Evolutionary conservation across 2,329 filamentous ascomycete species (phyloP).

Genomic region (Akanthomyces muscarius): DNA sequence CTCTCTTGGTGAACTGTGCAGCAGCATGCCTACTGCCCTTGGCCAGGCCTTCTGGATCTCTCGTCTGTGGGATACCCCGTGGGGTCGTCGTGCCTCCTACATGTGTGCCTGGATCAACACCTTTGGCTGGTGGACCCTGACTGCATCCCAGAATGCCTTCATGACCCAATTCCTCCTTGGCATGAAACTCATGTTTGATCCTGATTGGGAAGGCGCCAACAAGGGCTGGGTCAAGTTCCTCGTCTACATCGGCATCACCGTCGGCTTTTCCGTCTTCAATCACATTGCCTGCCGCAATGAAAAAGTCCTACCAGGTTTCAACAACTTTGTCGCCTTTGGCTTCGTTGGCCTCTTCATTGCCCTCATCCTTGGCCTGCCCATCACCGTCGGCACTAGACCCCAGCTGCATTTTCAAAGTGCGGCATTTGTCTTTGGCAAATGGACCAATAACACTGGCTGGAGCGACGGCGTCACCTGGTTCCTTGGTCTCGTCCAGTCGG

Average conservation of each 20-base stretch:
- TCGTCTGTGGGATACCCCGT: conserved; percentile 32
- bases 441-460: conserved; percentile 48
- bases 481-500: conserved; percentile 52
- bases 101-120: conserved; percentile 59
- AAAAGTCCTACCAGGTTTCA: conserved; percentile 43
- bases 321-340: conserved; percentile 52
- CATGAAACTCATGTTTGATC: conserved; percentile 52
- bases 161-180: conserved; percentile 55
- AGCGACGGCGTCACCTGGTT: conserved; percentile 54
- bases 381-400: conserved; percentile 44
- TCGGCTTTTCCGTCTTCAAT: conserved; percentile 47
- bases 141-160: conserved; percentile 53
- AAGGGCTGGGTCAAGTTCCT: conserved; percentile 53
- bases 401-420: conserved; percentile 44
- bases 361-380: conserved; percentile 47
- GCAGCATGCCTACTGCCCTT: conserved; percentile 56
- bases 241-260: conserved; percentile 48
- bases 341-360: conserved; percentile 51
- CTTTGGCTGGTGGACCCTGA: conserved; percentile 56
- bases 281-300: conserved; percentile 45
- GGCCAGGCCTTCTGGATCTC: conserved; percentile 56
- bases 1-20: conserved; percentile 53
- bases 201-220: conserved; percentile 40
- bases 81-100: conserved; percentile 49
- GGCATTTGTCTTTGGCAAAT: conserved; percentile 49